phyloP scores from a whole-genome alignment of 495 filamentous ascomycete genomes.

The Aspergillus wentii region DNA sequence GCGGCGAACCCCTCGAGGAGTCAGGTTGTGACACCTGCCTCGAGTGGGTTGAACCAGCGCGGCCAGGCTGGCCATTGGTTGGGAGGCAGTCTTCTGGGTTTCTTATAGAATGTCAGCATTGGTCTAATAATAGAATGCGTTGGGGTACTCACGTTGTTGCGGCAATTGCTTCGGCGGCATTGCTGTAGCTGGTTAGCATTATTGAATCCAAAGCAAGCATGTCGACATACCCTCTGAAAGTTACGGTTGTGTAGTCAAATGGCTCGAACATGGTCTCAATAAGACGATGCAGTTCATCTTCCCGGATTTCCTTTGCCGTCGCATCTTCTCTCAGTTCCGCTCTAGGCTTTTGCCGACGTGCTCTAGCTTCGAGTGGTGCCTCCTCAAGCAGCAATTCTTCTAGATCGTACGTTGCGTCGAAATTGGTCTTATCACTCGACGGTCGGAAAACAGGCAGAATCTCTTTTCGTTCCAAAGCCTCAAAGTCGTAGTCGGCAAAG shows the following conservation, averaged over 20 bases:
- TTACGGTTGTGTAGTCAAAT: conserved; percentile 85
- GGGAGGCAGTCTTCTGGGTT: conserved; percentile 41
- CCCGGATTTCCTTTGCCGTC: conserved; percentile 88
- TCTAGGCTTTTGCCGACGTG: conserved; percentile 87
- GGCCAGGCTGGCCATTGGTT: too few relatives aligned
- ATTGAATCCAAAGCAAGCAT: neutral
- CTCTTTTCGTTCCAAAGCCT: conserved; percentile 78
- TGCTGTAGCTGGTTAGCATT: conserved; percentile 19
- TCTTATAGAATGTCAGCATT: conserved; percentile 16
- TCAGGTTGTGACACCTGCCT: conserved; percentile 39
- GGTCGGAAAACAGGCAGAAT: conserved; percentile 88
- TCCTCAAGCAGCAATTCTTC: conserved; percentile 94
- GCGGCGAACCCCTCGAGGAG: conserved; percentile 22
- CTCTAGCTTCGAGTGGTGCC: conserved; percentile 87
- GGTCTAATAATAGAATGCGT: neutral
- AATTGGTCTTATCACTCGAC: conserved; percentile 96
- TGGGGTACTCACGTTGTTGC: conserved; percentile 24
- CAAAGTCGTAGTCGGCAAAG: conserved; percentile 84
- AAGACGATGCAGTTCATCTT: conserved; percentile 89
- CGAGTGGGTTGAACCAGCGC: conserved; percentile 17
- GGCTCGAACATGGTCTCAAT: conserved; percentile 94
- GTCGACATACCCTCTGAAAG: conserved; percentile 54
- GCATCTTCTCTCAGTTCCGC: conserved; percentile 90
- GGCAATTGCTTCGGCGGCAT: conserved; percentile 39
- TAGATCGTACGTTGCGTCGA: conserved; percentile 96